Base-by-base conservation (phyloP, 2,329 filamentous ascomycete genomes). In the Proliferodiscus dingleyae region DNA sequence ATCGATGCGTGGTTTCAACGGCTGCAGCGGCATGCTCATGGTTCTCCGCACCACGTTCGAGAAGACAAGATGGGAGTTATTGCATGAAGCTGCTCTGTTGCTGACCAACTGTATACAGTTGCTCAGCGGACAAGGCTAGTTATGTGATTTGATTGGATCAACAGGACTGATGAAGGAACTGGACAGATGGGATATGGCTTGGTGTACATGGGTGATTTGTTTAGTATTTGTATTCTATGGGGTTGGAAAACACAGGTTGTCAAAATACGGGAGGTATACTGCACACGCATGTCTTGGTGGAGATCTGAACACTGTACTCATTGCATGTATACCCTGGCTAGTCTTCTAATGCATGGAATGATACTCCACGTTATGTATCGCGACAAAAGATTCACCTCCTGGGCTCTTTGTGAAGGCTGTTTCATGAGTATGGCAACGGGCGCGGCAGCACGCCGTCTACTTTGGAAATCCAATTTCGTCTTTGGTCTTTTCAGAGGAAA, bases 21-120 rank as follows among this genome's bases (percentile, higher is more conserved):
- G 80, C 15, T 95, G 89, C 64, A 78, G 89, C 38, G 86, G 89
- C 0, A 66, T 97, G 62, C 68, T 97, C 54, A 77, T 93, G 67
- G 77, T 95, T 26, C 75, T 98, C 49, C 82, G 84, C 51, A 85
- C 89, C 46, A 85, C 85, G 32, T 96, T 97, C 63, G 74, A 77
- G 54, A 83, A 83, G 58, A 89, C 89, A 24, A 77, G 89, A 39
- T 97, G 91, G 91, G 90, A 97, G 70, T 69, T 97, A 44, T 71
- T 97, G 52, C 84, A 93, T 46, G 93, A 97, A 66, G 91, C 89
- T 28, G 85, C 86, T 24, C 84, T 80, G 18, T 69, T 95, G 50
- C 66, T 97, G 61, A 81, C 75, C 45, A 93, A 89, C 63, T 95
- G 90, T 64, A 87, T 95, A 53, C 73, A 80, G 50, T 61, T 73